Evolutionary conservation across 805 yeast species (phyloP).

Genomic region (Nakazawaea wyomingensis): DNA sequence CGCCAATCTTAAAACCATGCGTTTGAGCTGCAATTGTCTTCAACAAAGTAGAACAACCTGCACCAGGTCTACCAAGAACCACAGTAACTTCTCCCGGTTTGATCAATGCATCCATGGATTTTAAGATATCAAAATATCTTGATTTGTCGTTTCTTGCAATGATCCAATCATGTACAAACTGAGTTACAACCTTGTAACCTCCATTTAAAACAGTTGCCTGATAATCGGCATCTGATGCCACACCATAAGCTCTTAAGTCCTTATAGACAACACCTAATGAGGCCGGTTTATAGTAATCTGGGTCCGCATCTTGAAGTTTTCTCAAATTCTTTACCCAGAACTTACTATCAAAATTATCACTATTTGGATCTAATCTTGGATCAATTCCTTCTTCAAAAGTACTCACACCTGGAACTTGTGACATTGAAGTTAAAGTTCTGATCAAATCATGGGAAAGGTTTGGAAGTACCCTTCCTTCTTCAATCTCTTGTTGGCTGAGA

Average conservation of each 20-base stretch:
- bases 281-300: conserved; percentile 59
- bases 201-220: conserved; percentile 53
- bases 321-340: conserved; percentile 66
- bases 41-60: conserved; percentile 69
- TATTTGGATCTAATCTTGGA: conserved; percentile 52
- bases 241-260: conserved; percentile 56
- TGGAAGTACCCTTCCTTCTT: conserved; percentile 11
- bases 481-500: conserved; percentile 9
- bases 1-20: conserved; percentile 49
- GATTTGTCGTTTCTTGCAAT: conserved; percentile 20
- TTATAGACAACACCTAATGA: conserved; percentile 56
- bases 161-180: conserved; percentile 17
- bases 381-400: conserved; percentile 30
- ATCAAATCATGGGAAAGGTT: conserved; percentile 17
- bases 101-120: conserved; percentile 61
- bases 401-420: conserved; percentile 43
- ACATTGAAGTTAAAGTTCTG: conserved; percentile 42
- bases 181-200: conserved; percentile 29
- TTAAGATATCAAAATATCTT: conserved; percentile 46
- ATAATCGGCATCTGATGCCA: conserved; percentile 63
- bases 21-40: conserved; percentile 56
- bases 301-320: conserved; percentile 46
- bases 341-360: conserved; percentile 53
- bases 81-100: conserved; percentile 63
- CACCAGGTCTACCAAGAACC: conserved; percentile 77